Evolutionary conservation across 2,329 filamentous ascomycete species (phyloP).

Genomic region (Bertia moriformis): DNA sequence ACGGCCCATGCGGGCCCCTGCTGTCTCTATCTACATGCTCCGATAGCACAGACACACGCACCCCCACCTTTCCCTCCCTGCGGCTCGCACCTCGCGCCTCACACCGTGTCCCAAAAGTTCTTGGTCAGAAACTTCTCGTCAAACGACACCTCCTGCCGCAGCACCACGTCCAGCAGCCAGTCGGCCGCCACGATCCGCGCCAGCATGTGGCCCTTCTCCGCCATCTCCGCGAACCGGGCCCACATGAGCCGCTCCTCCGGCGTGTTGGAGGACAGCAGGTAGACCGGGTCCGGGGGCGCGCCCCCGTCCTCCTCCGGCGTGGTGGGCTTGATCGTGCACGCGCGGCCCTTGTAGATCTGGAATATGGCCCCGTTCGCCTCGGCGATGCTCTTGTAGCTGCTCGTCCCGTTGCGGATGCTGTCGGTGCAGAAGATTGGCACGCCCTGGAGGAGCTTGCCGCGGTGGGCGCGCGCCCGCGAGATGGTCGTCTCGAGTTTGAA

Average conservation of each 20-base stretch:
- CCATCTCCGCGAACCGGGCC: conserved; percentile 68
- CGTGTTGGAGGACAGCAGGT: conserved; percentile 60
- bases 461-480: conserved; percentile 59
- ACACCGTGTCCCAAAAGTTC: conserved; percentile 27
- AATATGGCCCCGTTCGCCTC: conserved; percentile 79
- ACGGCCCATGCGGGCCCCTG: too few species aligned
- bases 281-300: conserved; percentile 56
- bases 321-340: conserved; percentile 50
- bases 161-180: conserved; percentile 79
- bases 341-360: conserved; percentile 60
- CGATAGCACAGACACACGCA: too few species aligned
- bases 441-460: conserved; percentile 59
- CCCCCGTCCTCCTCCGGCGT: conserved; percentile 46
- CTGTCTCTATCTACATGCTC: too few species aligned
- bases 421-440: conserved; percentile 76
- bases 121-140: conserved; percentile 43
- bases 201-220: conserved; percentile 61
- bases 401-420: conserved; percentile 64
- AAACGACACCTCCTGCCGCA: conserved; percentile 70
- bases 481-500: conserved; percentile 58
- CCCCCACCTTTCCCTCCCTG: too few species aligned
- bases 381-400: conserved; percentile 75
- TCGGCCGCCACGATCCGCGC: conserved; percentile 71
- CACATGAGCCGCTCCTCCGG: conserved; percentile 61
- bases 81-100: too few species aligned